Conservation (phyloP, 2,329 filamentous ascomycete species). For the Echinosphaeria canescens region DNA sequence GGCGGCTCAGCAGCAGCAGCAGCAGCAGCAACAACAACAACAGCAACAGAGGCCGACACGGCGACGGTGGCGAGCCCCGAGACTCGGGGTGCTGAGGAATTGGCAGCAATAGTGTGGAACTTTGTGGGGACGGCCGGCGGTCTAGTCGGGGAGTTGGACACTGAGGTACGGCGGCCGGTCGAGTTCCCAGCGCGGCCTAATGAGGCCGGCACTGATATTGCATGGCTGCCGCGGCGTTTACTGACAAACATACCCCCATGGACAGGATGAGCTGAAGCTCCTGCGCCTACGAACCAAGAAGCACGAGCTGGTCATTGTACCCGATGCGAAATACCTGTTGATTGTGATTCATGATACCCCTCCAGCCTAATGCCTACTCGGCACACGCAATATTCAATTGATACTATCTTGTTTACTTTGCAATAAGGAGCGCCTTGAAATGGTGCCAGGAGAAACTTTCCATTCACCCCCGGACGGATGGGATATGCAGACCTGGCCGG, state of each 20-base stretch:
- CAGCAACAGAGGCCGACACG: conserved; percentile 21
- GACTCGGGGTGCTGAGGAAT: conserved; percentile 43
- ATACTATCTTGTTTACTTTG: too few species aligned
- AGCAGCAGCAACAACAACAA: conserved; percentile 9
- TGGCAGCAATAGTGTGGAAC: conserved; percentile 55
- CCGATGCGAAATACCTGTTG: conserved; percentile 58
- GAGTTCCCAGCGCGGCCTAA: background rate
- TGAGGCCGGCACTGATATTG: background rate
- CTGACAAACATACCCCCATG: too few species aligned
- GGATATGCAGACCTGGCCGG: too few species aligned
- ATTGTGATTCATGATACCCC: conserved; percentile 70
- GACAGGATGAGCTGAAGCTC: conserved; percentile 53
- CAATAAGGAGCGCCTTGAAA: too few species aligned
- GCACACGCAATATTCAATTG: too few species aligned
- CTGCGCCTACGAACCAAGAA: conserved; percentile 63
- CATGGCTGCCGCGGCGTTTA: background rate
- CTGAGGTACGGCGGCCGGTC: conserved; percentile 26
- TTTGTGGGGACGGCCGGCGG: conserved; percentile 49
- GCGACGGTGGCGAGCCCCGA: conserved; percentile 19
- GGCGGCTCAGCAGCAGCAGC: conserved; percentile 4
- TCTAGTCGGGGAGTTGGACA: conserved; percentile 51
- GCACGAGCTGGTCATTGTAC: conserved; percentile 67
- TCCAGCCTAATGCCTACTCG: conserved; percentile 23
- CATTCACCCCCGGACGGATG: too few species aligned
- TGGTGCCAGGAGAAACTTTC: too few species aligned